Conservation (phyloP, 768 basidiomycete species). For the Boletus eberwhitei region DNA sequence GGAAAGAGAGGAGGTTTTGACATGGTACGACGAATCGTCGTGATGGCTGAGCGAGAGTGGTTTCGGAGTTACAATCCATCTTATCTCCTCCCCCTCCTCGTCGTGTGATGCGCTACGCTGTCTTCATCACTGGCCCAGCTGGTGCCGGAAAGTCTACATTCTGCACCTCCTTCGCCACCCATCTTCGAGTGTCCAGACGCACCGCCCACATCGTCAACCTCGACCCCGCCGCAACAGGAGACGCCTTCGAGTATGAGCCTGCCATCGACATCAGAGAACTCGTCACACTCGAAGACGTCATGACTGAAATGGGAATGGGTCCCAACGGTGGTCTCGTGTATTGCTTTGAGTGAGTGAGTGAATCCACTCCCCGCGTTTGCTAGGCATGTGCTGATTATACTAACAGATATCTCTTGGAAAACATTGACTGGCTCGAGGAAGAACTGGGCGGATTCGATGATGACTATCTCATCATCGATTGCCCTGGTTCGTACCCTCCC, state of each 20-base stretch:
- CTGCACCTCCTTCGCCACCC: constrained; percentile 81
- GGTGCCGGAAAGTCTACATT: constrained; percentile 98
- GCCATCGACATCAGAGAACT: constrained; percentile 92
- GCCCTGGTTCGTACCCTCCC: constrained; percentile 59
- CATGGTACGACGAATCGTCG: constrained; percentile 39
- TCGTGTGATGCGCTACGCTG: constrained; percentile 74
- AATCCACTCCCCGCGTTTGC: neutral
- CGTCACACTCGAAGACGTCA: constrained; percentile 90
- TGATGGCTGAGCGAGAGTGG: constrained; percentile 5
- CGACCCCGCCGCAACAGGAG: constrained; percentile 86
- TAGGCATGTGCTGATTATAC: neutral
- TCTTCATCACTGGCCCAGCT: constrained; percentile 91
- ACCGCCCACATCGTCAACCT: constrained; percentile 93
- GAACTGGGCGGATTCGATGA: constrained; percentile 93
- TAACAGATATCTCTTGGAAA: constrained; percentile 86
- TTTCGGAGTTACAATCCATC: constrained; percentile 31
- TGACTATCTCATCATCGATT: constrained; percentile 93
- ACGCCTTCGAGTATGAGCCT: constrained; percentile 90
- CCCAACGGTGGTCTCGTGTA: constrained; percentile 97
- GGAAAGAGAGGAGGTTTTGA: constrained; percentile 76
- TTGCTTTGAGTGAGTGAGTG: constrained; percentile 97
- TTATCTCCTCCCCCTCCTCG: constrained; percentile 9
- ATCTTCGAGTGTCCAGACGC: constrained; percentile 77
- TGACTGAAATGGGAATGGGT: constrained; percentile 91
- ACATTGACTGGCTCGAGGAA: constrained; percentile 98